Percentiles rank a stretch among this genome's conserved stretches.
Evolutionary conservation across 2,329 filamentous ascomycete genomes (phyloP).

Genomic region (Pseudogymnoascus sp.): DNA sequence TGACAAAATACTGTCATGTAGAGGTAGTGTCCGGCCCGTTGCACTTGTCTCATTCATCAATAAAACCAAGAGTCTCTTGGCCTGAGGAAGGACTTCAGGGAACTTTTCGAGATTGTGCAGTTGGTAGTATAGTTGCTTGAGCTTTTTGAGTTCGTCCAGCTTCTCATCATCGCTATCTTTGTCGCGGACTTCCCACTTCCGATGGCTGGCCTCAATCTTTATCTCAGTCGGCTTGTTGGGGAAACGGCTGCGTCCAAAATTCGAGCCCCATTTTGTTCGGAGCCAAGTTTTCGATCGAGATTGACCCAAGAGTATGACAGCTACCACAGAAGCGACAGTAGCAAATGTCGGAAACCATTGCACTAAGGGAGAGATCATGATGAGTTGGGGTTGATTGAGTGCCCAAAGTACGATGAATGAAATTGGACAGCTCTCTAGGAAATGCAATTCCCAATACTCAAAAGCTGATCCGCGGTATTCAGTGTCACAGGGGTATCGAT

Average conservation of each 20-base stretch:
- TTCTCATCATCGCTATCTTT: conserved; percentile 14
- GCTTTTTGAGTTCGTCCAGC: conserved; percentile 21
- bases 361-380: conserved; percentile 16
- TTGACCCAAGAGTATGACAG: conserved; percentile 12
- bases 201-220: conserved; percentile 12
- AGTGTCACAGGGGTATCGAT: conserved; percentile 1
- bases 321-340: conserved; percentile 1
- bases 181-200: conserved; percentile 10
- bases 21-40: conserved; percentile 19
- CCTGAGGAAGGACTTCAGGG: conserved; percentile 31
- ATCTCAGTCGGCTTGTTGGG: not conserved
- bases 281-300: conserved; percentile 13
- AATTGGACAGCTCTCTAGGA: not conserved
- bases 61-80: conserved; percentile 31
- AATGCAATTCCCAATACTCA: not conserved
- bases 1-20: conserved; percentile 29
- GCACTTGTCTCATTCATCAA: conserved; percentile 33
- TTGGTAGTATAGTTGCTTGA: conserved; percentile 35
- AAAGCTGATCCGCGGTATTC: not conserved
- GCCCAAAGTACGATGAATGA: not conserved
- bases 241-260: not conserved
- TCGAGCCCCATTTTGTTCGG: conserved; percentile 8
- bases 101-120: conserved; percentile 38
- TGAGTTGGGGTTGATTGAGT: conserved; percentile 11
- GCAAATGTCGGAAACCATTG: conserved; percentile 17